Percentiles rank a stretch among this genome's conserved stretches.
Evolutionary conservation across 73 alveolate genomes (phyloP).

Genomic region (Paramecium biaurelia): DNA sequence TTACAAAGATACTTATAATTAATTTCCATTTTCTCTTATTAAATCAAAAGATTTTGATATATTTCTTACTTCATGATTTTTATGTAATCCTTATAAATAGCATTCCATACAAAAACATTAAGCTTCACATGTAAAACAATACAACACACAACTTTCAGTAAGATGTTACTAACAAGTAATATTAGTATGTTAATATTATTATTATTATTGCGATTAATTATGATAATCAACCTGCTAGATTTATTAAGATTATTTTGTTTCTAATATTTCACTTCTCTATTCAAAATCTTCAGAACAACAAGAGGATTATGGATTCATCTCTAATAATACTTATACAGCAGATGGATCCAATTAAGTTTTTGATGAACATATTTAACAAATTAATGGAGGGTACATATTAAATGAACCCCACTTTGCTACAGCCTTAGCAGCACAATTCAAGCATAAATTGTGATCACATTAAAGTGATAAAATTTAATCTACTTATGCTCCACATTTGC

Average conservation of each 20-base stretch:
- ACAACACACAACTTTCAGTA: slow-evolving; percentile 32
- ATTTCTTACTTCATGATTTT: slow-evolving; percentile 61
- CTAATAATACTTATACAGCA: slow-evolving; percentile 23
- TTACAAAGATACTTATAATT: background rate
- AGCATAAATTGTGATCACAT: slow-evolving; percentile 57
- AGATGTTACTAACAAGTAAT: background rate
- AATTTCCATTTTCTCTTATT: slow-evolving; percentile 4
- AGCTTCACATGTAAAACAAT: slow-evolving; percentile 58
- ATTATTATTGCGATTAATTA: background rate
- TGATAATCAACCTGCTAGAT: background rate
- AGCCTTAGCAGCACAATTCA: slow-evolving; percentile 51
- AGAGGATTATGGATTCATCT: slow-evolving; percentile 17
- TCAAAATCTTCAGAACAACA: slow-evolving; percentile 31
- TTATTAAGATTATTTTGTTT: background rate
- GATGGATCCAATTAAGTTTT: slow-evolving; percentile 49
- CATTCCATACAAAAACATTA: slow-evolving; percentile 61
- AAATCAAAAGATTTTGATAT: slow-evolving; percentile 33
- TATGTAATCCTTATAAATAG: slow-evolving; percentile 57
- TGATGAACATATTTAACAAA: slow-evolving; percentile 51
- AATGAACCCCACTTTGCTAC: background rate
- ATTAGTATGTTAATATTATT: background rate
- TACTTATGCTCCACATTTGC: slow-evolving; percentile 53
- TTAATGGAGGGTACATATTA: slow-evolving; percentile 17
- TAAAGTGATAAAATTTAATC: slow-evolving; percentile 47
- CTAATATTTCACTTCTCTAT: background rate